Evolutionary conservation across 2,329 filamentous ascomycete species (phyloP), one percentile per base, ranked within the genome.

Genomic region (Gremmenia infestans): DNA sequence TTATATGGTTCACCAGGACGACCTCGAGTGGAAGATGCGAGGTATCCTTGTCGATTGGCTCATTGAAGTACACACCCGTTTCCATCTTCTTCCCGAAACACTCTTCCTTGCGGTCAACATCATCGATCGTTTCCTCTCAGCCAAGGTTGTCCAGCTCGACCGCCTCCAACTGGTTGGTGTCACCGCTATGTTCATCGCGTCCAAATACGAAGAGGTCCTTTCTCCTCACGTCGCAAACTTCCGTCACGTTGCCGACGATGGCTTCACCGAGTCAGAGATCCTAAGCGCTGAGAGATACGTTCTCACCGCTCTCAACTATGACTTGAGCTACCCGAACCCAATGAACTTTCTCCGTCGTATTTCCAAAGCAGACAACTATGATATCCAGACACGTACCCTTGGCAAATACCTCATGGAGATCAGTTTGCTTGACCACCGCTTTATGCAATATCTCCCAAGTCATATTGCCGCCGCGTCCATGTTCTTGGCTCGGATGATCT

Each of bases 291-390:
- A 99, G 75, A 89, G 94, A 64, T 96, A 95, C 72, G 87, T 99
- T 63, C 86, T 99, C 52, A 83, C 85, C 63, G 91, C 91, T 5
- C 82, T 99, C 59, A 88, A 97, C 76, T 99, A 97, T 73, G 93
- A 99, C 71, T 85, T 99, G 62, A 97, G 92, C 78, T 99, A 97
- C 71, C 94, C 94, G 55, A 99, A 99, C 75, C 94, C 94, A 22
- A 99, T 99, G 94, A 99, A 99, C 81, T 99, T 99, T 78, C 84
- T 99, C 59, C 90, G 94, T 63, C 89, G 95, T 65, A 96, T 99
- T 74, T 97, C 93, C 60, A 99, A 99, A 80, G 95, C 94, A 69
- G 95, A 99, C 77, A 94, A 96, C 79, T 99, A 99, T 76, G 93
- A 99, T 74, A 96, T 97, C 68, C 91, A 97, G 73, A 96, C 92